Base-by-base conservation (phyloP, 2,329 filamentous ascomycete genomes). In the Fusarium sp. region DNA sequence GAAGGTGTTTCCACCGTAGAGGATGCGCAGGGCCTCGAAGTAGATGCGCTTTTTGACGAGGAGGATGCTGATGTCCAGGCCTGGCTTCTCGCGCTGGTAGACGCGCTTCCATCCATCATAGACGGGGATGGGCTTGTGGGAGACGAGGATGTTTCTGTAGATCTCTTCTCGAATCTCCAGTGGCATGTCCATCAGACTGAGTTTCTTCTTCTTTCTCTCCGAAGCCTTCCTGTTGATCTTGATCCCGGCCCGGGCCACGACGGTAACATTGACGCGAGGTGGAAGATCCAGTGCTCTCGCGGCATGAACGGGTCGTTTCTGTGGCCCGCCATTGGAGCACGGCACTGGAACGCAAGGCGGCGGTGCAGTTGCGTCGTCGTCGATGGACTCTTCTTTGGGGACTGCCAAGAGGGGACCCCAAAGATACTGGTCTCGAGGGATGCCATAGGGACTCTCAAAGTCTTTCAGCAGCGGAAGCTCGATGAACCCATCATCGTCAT, bases 1-100 rank as follows among this genome's bases (percentile, higher is more conserved):
- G 62, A 88, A 88, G 0, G 54, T 78, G 52, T 88, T 88, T 30
- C 81, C 77, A 3, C 83, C 82, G 60, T 85, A 88, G 1, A 88
- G 77, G 6, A 87, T 73, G 2, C 70, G 70, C 2, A 78, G 66
- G 2, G 81, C 82, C 71, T 87, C 83, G 0, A 48, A 7, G 34
- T 78, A 78, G 30, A 85, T 67, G 2, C 62, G 56, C 4, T 66
- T 71, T 74, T 80, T 83, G 3, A 75, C 77, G 4, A 65, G 55
- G 27, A 88, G 73, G 44, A 88, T 80, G 0, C 63, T 65, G 2
- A 79, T 75, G 9, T 80, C 62, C 1, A 86, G 78, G 1, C 68
- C 66, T 1, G 77, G 68, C 7, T 68, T 72, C 52, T 76, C 66
- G 7, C 75, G 73, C 34, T 73, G 73, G 53, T 77, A 81, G 4